Percentiles rank a stretch among this genome's conserved stretches.
Conservation (phyloP, 306 rosid genomes). For the Lathyrus oleraceus region DNA sequence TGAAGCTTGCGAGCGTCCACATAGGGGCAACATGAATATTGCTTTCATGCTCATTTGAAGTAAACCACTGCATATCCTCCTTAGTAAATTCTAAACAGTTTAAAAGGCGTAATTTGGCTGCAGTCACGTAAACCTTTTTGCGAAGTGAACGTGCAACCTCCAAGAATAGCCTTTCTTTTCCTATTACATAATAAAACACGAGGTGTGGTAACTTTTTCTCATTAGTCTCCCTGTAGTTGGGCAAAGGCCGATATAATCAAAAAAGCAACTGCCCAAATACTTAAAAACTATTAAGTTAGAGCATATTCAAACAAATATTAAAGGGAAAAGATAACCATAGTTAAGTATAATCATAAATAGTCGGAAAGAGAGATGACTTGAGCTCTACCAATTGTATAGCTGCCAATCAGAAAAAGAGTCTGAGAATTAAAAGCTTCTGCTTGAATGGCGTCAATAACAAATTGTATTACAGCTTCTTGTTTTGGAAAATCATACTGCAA, state of each 20-base stretch:
- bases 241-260: not conserved
- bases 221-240: constrained; percentile 4
- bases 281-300: not conserved
- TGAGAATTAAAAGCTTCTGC: constrained; percentile 88
- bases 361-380: constrained; percentile 9
- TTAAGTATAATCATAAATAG: constrained; percentile 15
- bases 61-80: constrained; percentile 92
- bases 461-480: constrained; percentile 91
- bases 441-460: constrained; percentile 88
- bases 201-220: not conserved
- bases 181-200: constrained; percentile 39
- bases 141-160: constrained; percentile 92
- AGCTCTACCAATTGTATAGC: constrained; percentile 88
- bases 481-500: constrained; percentile 97
- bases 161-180: constrained; percentile 88
- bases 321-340: constrained; percentile 1
- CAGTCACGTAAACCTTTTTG: constrained; percentile 71
- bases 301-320: constrained; percentile 20
- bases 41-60: constrained; percentile 82
- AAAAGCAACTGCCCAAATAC: constrained; percentile 26
- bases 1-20: constrained; percentile 96
- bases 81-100: constrained; percentile 73
- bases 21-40: constrained; percentile 89
- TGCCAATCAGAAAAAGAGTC: constrained; percentile 92
- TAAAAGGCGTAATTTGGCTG: constrained; percentile 75